Conservation (phyloP, 2,329 filamentous ascomycete genomes). For the Coniochaeta prunicola region DNA sequence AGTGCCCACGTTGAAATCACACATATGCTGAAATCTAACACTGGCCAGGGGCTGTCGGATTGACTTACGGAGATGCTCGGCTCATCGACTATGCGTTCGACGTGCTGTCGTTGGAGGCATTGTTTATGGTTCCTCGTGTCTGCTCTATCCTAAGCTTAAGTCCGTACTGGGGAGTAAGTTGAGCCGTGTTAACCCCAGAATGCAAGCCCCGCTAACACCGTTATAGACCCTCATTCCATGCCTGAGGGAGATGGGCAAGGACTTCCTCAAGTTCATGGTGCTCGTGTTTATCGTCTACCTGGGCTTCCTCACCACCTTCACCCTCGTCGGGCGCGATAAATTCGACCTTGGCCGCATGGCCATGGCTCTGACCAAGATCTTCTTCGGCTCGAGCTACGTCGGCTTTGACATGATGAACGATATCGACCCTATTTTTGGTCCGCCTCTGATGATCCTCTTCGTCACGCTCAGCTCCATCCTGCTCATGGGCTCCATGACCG, state of each 20-base stretch:
- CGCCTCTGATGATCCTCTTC: constrained; percentile 63
- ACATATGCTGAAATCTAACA: constrained; percentile 8
- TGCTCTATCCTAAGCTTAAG: constrained; percentile 82
- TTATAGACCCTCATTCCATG: constrained; percentile 68
- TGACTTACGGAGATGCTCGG: constrained; percentile 49
- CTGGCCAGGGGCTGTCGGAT: constrained; percentile 54
- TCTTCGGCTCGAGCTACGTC: constrained; percentile 69
- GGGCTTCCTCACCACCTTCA: constrained; percentile 84
- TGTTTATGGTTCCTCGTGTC: constrained; percentile 84
- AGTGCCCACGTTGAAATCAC: constrained; percentile 29
- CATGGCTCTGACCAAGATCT: constrained; percentile 72
- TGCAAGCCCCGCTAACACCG: constrained; percentile 1
- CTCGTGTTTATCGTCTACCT: constrained; percentile 73
- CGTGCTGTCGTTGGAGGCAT: constrained; percentile 78
- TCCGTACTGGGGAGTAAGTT: constrained; percentile 67
- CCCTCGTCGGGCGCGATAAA: constrained; percentile 63
- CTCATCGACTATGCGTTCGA: constrained; percentile 81
- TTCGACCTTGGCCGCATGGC: constrained; percentile 63
- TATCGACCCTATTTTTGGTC: constrained; percentile 52
- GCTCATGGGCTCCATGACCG: constrained; percentile 70
- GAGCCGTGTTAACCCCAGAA: background rate
- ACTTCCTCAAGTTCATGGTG: constrained; percentile 78
- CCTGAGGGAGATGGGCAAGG: constrained; percentile 88
- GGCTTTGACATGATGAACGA: constrained; percentile 63
- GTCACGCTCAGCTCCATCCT: constrained; percentile 72